Evolutionary conservation across 1,284 basidiomycete genomes (phyloP), one percentile per base, ranked within the genome.

Genomic region (Ustilago xerochloae): DNA sequence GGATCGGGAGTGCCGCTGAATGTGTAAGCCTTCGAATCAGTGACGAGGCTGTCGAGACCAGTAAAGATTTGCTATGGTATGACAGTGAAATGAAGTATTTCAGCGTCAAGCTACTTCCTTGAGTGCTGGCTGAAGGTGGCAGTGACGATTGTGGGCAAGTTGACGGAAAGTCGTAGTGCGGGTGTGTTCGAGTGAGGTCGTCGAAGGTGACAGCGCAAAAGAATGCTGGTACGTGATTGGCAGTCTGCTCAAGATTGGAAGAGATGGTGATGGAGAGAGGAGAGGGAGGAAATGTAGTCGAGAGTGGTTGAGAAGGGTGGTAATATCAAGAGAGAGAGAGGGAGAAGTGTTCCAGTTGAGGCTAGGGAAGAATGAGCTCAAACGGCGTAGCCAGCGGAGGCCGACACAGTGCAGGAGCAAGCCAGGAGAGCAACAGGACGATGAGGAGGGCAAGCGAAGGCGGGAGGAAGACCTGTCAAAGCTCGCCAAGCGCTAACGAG

Each of bases 331-430:
- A 22, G 9, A 26, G 26, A 30, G 51, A 43, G 32, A 22, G 9
- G 45, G 45, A 30, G 45, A 10, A 47, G 45, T 29, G 13, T 41
- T n/a, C n/a, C 16, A 28, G 30, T 8, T 7, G 16, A 48, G 28
- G 46, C 32, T 24, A 15, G 32, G 32, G 18, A n/a, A n/a, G n/a
- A n/a, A n/a, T 26, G n/a, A 50, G 22, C 7, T 18, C 13, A 24
- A 43, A 20, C 26, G 18, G 46, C 55, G 20, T 30, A 29, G 46
- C 55, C 35, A 49, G 29, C n/a, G 36, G 32, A n/a, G 35, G 32
- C 35, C 35, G 36, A 49, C 20, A 16, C 22, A 33, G 45, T 50
- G 56, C 56, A 58, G 47, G 56, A 49, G 50, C 35, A 24, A 51
- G 15, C 18, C 18, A 38, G 24, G 10, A 20, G 41, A 43, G 41